Conservation (phyloP, 331 rosid species). For the Quercus phellos region DNA sequence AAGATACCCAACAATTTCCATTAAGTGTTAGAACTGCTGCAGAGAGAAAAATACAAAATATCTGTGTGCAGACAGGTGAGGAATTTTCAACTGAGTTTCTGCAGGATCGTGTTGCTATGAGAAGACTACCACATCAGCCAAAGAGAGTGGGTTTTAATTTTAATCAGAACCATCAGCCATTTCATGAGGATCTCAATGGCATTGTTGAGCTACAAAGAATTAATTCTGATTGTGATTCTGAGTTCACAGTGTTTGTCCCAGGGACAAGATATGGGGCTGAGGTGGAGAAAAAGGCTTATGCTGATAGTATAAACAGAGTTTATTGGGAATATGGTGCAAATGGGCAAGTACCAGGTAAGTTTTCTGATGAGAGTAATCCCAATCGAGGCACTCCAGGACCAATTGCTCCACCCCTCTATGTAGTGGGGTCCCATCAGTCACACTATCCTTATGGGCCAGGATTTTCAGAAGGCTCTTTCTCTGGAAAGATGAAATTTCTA, state of each 20-base stretch:
- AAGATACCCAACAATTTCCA: constrained; percentile 25
- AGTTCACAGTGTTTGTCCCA: constrained; percentile 37
- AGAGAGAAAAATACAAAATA: constrained; percentile 29
- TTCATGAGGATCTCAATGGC: constrained; percentile 46
- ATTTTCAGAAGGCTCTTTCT: constrained; percentile 39
- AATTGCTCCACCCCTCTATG: constrained; percentile 30
- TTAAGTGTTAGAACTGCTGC: constrained; percentile 21
- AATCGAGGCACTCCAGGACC: constrained; percentile 33
- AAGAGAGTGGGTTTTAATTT: constrained; percentile 34
- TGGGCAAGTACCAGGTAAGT: constrained; percentile 39
- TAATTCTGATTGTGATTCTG: constrained; percentile 44
- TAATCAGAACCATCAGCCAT: constrained; percentile 31
- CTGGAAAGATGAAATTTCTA: constrained; percentile 65
- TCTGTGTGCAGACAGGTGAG: constrained; percentile 81
- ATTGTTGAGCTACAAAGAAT: constrained; percentile 35
- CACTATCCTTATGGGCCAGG: constrained; percentile 40
- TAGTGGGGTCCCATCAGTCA: constrained; percentile 45
- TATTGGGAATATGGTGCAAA: constrained; percentile 41
- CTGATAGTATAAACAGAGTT: constrained; percentile 38
- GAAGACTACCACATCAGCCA: constrained; percentile 48
- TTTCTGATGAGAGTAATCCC: constrained; percentile 31
- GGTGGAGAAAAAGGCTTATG: constrained; percentile 37
- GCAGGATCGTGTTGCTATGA: constrained; percentile 55
- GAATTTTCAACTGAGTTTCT: constrained; percentile 82
- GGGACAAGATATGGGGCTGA: constrained; percentile 41